phyloP scores from a whole-genome alignment of 2,329 filamentous ascomycete species.

The Paecilomyces fulvus region DNA sequence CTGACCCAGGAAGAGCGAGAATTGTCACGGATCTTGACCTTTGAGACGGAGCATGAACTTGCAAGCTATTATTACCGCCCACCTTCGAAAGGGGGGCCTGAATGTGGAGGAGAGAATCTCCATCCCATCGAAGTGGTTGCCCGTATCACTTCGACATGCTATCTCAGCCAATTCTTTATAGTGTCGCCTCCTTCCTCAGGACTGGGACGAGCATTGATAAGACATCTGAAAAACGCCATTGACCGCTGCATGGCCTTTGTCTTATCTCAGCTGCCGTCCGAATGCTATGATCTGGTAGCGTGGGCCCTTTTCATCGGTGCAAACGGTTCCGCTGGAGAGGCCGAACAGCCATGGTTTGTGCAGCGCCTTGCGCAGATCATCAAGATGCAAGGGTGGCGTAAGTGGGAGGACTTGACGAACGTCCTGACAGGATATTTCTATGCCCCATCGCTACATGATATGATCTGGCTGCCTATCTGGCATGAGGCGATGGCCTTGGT shows the following conservation, averaged over 20 bases:
- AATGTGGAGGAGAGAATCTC: slow-evolving; percentile 2
- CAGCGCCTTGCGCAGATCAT: slow-evolving; percentile 16
- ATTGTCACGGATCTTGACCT: slow-evolving; percentile 24
- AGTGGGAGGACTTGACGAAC: slow-evolving; percentile 20
- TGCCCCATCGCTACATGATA: slow-evolving; percentile 13
- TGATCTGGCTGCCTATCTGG: slow-evolving; percentile 22
- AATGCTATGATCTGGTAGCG: slow-evolving; percentile 16
- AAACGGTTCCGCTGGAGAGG: slow-evolving; percentile 20
- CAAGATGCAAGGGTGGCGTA: slow-evolving; percentile 20
- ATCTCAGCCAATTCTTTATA: slow-evolving; percentile 24
- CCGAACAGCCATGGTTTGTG: slow-evolving; percentile 23
- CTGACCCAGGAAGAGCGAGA: slow-evolving; percentile 20
- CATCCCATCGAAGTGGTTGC: slow-evolving; percentile 22
- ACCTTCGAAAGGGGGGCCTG: neutral
- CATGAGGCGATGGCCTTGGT: slow-evolving; percentile 18
- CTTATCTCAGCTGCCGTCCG: slow-evolving; percentile 9
- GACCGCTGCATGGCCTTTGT: slow-evolving; percentile 10
- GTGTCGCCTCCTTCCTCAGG: slow-evolving; percentile 25
- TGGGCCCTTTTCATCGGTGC: slow-evolving; percentile 28
- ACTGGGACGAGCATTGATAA: slow-evolving; percentile 25
- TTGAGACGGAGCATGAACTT: slow-evolving; percentile 30
- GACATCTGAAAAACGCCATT: slow-evolving; percentile 17
- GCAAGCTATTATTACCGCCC: slow-evolving; percentile 27
- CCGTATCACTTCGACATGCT: slow-evolving; percentile 22
- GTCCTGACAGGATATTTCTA: slow-evolving; percentile 22